Conservation (phyloP, 768 basidiomycete genomes). For the Pisolithus albus region DNA sequence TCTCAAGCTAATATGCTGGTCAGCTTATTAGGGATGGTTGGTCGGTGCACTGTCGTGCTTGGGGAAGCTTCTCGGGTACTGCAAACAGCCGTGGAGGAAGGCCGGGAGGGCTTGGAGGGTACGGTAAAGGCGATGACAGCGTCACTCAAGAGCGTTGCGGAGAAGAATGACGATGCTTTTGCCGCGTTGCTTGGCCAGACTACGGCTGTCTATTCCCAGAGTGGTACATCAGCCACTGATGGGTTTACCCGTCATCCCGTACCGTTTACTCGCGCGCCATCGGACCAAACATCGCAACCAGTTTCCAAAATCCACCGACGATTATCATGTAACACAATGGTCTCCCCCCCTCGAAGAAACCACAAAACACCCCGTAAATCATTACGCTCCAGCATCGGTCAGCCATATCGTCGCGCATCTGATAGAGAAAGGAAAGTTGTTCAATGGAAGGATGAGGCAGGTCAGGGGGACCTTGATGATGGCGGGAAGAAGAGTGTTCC, state of each 20-base stretch:
- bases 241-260: conserved; percentile 46
- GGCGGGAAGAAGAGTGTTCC: conserved; percentile 28
- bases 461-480: conserved; percentile 76
- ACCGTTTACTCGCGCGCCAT: conserved; percentile 40
- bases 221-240: conserved; percentile 34
- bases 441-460: conserved; percentile 83
- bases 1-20: conserved; percentile 65
- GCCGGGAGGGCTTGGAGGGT: conserved; percentile 30
- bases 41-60: conserved; percentile 67
- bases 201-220: conserved; percentile 49
- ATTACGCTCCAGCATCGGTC: conserved; percentile 54
- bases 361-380: conserved; percentile 66
- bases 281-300: conserved; percentile 43
- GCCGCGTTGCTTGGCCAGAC: conserved; percentile 60
- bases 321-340: conserved; percentile 34
- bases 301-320: conserved; percentile 36
- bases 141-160: conserved; percentile 48
- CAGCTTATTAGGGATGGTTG: conserved; percentile 72
- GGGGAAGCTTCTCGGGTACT: conserved; percentile 48
- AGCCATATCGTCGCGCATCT: conserved; percentile 57
- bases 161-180: conserved; percentile 67
- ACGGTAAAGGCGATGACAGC: conserved; percentile 44
- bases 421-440: conserved; percentile 72
- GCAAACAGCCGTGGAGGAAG: conserved; percentile 32
- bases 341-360: conserved; percentile 44